phyloP scores from a whole-genome alignment of 2,329 filamentous ascomycete genomes.

The Fulvia fulva region DNA sequence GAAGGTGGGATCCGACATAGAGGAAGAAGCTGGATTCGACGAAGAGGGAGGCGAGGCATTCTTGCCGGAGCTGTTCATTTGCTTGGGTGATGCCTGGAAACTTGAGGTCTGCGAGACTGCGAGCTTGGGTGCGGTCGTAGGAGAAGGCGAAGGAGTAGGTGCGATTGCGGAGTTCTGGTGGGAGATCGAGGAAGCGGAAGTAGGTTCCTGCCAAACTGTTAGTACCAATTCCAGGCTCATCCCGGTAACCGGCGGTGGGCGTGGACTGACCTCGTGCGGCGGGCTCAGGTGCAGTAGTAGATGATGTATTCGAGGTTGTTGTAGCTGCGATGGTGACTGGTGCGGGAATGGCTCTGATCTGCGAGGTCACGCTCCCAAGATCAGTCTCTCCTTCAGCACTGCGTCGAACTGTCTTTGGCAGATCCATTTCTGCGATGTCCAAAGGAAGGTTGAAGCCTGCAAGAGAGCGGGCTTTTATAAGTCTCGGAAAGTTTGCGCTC shows the following conservation, averaged over 20 bases:
- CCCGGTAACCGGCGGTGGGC: neutral
- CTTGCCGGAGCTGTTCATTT: neutral
- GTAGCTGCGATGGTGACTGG: no score
- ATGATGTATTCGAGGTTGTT: no score
- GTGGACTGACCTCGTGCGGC: neutral
- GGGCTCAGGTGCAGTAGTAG: neutral
- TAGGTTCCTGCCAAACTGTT: neutral
- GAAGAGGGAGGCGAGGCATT: neutral
- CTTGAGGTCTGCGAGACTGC: neutral
- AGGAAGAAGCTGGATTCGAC: neutral
- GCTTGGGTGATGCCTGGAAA: neutral
- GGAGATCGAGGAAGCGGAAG: conserved; percentile 5
- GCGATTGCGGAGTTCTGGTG: neutral
- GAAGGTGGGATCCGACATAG: neutral
- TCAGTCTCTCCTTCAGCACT: no score
- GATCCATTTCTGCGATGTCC: no score
- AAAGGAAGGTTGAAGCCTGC: no score
- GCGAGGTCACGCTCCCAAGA: no score
- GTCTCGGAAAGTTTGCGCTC: neutral
- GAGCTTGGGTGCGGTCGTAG: no score
- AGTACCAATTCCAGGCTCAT: no score
- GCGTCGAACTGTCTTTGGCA: no score
- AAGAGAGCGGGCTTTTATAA: no score
- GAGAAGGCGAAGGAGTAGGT: neutral
- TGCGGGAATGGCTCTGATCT: no score